phyloP scores from a whole-genome alignment of 2,329 filamentous ascomycete genomes.

The Colletotrichum australisinense region DNA sequence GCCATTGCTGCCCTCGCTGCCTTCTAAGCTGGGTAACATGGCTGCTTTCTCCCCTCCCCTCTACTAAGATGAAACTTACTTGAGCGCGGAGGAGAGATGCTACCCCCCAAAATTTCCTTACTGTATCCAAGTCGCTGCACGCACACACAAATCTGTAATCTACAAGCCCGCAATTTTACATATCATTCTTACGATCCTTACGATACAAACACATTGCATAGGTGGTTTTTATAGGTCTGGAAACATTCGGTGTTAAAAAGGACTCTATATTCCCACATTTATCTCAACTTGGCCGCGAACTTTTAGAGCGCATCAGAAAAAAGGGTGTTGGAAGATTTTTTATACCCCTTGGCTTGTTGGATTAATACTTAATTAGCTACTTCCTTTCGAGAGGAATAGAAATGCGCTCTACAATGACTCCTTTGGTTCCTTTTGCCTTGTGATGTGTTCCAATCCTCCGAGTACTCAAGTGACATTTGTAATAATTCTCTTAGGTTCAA shows the following conservation, averaged over 20 bases:
- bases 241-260: slow-evolving; percentile 1
- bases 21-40: slow-evolving; percentile 20
- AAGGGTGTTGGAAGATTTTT: slow-evolving; percentile 1
- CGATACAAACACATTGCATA: slow-evolving; percentile 50
- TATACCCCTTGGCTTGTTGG: slow-evolving; percentile 34
- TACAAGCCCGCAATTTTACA: slow-evolving; percentile 36
- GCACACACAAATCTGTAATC: slow-evolving; percentile 22
- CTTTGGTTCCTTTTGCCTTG: not conserved
- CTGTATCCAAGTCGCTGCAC: slow-evolving; percentile 36
- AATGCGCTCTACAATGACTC: slow-evolving; percentile 12
- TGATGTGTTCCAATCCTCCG: not conserved
- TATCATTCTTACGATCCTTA: slow-evolving; percentile 71
- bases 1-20: slow-evolving; percentile 56
- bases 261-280: not conserved
- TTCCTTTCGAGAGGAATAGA: slow-evolving; percentile 6
- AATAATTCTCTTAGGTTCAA: not conserved
- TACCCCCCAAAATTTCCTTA: slow-evolving; percentile 38
- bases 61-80: slow-evolving; percentile 13
- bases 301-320: slow-evolving; percentile 25
- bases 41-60: not conserved
- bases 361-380: slow-evolving; percentile 32
- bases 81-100: slow-evolving; percentile 27
- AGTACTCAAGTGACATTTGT: too few relatives aligned
- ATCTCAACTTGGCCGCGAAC: slow-evolving; percentile 10
- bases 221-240: slow-evolving; percentile 34